phyloP scores from a whole-genome alignment of 805 yeast species.

The Blastobotrys chiropterorum region DNA sequence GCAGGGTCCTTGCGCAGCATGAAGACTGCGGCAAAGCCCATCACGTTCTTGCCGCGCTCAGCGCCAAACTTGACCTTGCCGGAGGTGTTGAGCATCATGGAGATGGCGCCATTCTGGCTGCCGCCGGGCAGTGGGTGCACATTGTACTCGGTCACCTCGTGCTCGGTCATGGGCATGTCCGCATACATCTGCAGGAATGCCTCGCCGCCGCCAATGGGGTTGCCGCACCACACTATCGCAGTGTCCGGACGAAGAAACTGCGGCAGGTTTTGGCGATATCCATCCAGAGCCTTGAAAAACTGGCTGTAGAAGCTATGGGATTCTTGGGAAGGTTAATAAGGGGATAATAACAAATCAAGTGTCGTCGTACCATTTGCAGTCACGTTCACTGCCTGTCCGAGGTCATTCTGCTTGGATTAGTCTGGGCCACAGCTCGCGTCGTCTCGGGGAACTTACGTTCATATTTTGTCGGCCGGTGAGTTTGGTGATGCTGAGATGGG shows the following conservation, averaged over 20 bases:
- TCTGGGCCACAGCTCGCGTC: too few relatives aligned
- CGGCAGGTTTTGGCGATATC: slow-evolving; percentile 23
- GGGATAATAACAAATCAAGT: too few relatives aligned
- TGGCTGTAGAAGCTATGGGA: slow-evolving; percentile 22
- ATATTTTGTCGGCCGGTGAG: too few relatives aligned
- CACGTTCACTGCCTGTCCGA: too few relatives aligned
- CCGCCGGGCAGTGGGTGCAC: slow-evolving; percentile 37
- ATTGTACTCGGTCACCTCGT: slow-evolving; percentile 31
- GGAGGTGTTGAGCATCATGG: slow-evolving; percentile 27
- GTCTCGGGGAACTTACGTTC: too few relatives aligned
- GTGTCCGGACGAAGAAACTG: slow-evolving; percentile 25
- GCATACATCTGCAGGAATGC: slow-evolving; percentile 30
- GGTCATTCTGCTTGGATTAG: too few relatives aligned
- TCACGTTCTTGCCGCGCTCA: slow-evolving; percentile 24
- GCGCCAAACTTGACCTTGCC: slow-evolving; percentile 33
- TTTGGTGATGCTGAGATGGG: too few relatives aligned
- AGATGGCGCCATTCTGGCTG: slow-evolving; percentile 42
- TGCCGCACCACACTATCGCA: slow-evolving; percentile 38
- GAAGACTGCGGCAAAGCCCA: slow-evolving; percentile 31
- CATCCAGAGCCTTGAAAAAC: slow-evolving; percentile 32
- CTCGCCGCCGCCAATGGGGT: slow-evolving; percentile 35
- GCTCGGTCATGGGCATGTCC: slow-evolving; percentile 32
- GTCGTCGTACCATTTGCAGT: too few relatives aligned
- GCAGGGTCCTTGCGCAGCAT: slow-evolving; percentile 22
- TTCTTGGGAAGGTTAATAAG: slow-evolving; percentile 15